phyloP scores from a whole-genome alignment of 140 eudicot genomes.

The Stevia rebaudiana region DNA sequence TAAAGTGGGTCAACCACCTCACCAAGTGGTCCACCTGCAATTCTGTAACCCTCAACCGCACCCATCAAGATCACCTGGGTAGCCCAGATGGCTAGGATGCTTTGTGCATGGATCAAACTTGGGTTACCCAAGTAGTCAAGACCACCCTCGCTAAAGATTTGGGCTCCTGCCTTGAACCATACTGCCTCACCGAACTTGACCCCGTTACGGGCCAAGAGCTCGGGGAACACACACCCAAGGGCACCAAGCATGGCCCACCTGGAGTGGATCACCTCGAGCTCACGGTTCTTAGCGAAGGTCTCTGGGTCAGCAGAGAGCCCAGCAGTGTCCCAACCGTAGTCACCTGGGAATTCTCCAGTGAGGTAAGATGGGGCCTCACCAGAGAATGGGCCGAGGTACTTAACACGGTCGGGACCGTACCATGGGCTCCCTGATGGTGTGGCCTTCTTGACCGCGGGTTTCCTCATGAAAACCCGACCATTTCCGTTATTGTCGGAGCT shows the following conservation, averaged over 20 bases:
- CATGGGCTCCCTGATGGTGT: slow-evolving; percentile 60
- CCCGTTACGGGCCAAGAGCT: slow-evolving; percentile 49
- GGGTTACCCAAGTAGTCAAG: slow-evolving; percentile 66
- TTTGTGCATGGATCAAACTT: slow-evolving; percentile 66
- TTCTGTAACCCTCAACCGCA: slow-evolving; percentile 72
- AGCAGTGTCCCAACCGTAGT: slow-evolving; percentile 67
- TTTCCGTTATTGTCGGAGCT: slow-evolving; percentile 27
- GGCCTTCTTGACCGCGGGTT: slow-evolving; percentile 22
- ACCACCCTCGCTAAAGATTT: slow-evolving; percentile 53
- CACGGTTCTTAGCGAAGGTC: slow-evolving; percentile 66
- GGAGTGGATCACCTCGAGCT: slow-evolving; percentile 56
- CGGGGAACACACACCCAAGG: slow-evolving; percentile 57
- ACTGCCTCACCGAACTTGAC: slow-evolving; percentile 59
- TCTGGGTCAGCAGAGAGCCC: slow-evolving; percentile 67
- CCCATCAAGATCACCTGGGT: slow-evolving; percentile 78
- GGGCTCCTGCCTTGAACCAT: slow-evolving; percentile 61
- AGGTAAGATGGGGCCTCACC: slow-evolving; percentile 64
- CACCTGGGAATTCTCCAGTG: slow-evolving; percentile 63
- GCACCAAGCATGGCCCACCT: slow-evolving; percentile 69
- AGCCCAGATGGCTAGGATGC: slow-evolving; percentile 87
- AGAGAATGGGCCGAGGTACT: slow-evolving; percentile 67
- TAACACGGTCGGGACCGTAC: slow-evolving; percentile 69
- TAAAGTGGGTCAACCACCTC: slow-evolving; percentile 53
- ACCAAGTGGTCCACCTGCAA: slow-evolving; percentile 66
- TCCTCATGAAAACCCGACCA: slow-evolving; percentile 39